Evolutionary conservation across 2,329 filamentous ascomycete genomes (phyloP).

Genomic region (Elsinoe necatrix): DNA sequence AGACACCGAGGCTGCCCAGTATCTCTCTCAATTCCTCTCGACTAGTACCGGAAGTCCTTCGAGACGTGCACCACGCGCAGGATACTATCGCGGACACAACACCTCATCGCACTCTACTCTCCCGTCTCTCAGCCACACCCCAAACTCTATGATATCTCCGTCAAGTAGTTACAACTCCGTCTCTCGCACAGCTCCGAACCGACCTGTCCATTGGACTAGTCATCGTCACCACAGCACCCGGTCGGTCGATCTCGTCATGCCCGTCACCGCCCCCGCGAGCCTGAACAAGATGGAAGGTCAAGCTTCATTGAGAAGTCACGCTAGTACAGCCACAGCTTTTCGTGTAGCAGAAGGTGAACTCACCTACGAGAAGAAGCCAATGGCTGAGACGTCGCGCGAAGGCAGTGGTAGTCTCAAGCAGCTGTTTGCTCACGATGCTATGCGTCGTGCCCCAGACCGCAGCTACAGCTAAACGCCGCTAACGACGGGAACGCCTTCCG

Average conservation of each 20-base stretch:
- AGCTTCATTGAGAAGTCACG: conserved; percentile 27
- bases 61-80: conserved; percentile 25
- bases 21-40: conserved; percentile 35
- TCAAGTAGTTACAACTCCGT: conserved; percentile 20
- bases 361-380: conserved; percentile 22
- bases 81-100: conserved; percentile 30
- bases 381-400: conserved; percentile 12
- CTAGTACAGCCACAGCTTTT: conserved; percentile 27
- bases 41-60: conserved; percentile 23
- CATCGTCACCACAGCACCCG: conserved; percentile 33
- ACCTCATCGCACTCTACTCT: conserved; percentile 14
- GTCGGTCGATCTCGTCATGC: conserved; percentile 38
- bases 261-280: conserved; percentile 29
- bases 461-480: background rate
- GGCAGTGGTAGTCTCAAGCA: conserved; percentile 26
- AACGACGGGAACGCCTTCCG: too few relatives aligned
- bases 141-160: conserved; percentile 35
- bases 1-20: conserved; percentile 35
- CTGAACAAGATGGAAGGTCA: conserved; percentile 18
- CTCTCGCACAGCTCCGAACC: conserved; percentile 8
- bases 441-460: conserved; percentile 17
- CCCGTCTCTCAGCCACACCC: conserved; percentile 40
- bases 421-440: conserved; percentile 29
- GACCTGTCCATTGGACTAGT: conserved; percentile 27
- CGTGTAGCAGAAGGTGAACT: conserved; percentile 25